Evolutionary conservation across 768 basidiomycete genomes (phyloP), one percentile per base, ranked within the genome.

Genomic region (Cystobasidium onofrii): DNA sequence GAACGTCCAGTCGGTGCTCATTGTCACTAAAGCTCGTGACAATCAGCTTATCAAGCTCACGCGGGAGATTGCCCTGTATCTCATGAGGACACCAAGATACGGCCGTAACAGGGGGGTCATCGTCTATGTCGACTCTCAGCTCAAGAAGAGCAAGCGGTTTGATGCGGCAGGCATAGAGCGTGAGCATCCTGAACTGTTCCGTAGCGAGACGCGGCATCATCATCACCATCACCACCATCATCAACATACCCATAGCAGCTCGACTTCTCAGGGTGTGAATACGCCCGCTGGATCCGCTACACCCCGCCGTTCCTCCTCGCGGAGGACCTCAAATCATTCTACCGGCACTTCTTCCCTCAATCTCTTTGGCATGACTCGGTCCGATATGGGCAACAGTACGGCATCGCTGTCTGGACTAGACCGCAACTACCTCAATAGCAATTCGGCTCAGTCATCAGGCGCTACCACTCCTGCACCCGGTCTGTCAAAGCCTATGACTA

Each of bases 21-120:
- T 99, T 80, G 88, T 99, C 77, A 99, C 96, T 55, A 99, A 99
- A 82, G 96, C 96, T 44, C 85, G 94, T 64, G 96, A 99, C 83
- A 99, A 98, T 80, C 85, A 92, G 66, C 87, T 99, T 64, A 98
- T 98, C 84, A 89, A 90, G 80, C 86, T 99, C 60, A 99, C 96
- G 0, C 86, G 94, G 62, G 88, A 98, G 80, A 86, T 99, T 39
- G 93, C 96, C 0, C 83, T 98, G 23, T 97, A 94, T 81, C 87
- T 98, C 73, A 98, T 99, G 96, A 84, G 61, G 39, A 71, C 69
- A 20, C 69, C 69, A 1, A 2, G 69, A 27, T 34, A 60, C 36
- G 69, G 69, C 12, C 27, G 69, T 4, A 57, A 18, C 18, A 55
- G 55, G n/a, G 69, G 67, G 44, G 46, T 76, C 64, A 39, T 39